Base-by-base conservation (phyloP, 768 basidiomycete genomes). In the Tylopilus felleus region DNA sequence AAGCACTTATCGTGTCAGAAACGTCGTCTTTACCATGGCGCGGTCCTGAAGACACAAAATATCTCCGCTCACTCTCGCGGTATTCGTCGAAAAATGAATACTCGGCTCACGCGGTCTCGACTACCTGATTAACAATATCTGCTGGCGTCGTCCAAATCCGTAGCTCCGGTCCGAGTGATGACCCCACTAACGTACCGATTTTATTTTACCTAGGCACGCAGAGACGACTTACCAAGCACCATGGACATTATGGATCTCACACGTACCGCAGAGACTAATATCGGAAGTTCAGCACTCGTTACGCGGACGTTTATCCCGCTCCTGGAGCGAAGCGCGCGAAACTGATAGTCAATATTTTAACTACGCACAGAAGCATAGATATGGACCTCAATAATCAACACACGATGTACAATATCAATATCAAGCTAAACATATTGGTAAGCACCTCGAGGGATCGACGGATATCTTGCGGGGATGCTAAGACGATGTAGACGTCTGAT, bases 81-180 rank as follows among this genome's bases (percentile, higher is more conserved):
- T n/a, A n/a, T n/a, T n/a, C n/a, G n/a, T n/a, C n/a, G n/a, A n/a
- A n/a, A n/a, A n/a, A n/a, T n/a, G n/a, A n/a, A 52, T 70, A 67
- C 43, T 54, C 8, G 39, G 49, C 27, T 36, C 27, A 8, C 42
- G 51, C 6, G 71, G 71, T 7, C 56, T 74, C 12, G 71, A 73
- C 60, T 74, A 71, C 42, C 60, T 75, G 36, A 56, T 33, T 72
- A 50, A 75, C 72, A 60, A 74, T 40, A 2, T n/a, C n/a, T n/a
- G n/a, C n/a, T 27, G 25, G 25, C 25, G 7, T 4, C 25, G 25
- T 27, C 3, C 25, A 27, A 4, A 7, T 27, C 25, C 25, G 4
- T 7, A 27, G 7, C 25, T 27, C 25, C 25, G 25, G n/a, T n/a
- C n/a, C n/a, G n/a, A n/a, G n/a, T n/a, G n/a, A n/a, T n/a, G n/a